These are phyloP conservation scores for Juglanconis juglandina DNA, from an alignment of 2,329 filamentous ascomycete genomes.

Conservation along the genomic window DNA sequence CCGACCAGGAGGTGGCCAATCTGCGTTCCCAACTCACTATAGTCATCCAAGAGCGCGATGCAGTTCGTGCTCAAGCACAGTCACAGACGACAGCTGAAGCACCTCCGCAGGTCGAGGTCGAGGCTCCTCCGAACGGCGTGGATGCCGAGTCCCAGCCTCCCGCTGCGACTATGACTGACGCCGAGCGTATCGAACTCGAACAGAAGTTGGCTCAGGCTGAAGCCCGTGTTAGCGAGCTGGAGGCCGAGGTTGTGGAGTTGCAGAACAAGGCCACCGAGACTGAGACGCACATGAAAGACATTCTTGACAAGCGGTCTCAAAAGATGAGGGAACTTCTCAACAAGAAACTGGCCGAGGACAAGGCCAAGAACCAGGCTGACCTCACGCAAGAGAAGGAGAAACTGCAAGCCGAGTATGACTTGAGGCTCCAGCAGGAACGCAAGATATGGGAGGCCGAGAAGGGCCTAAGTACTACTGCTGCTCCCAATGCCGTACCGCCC, in stretches of 20 bases:
- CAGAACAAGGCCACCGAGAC: slow-evolving; percentile 62
- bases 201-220: slow-evolving; percentile 59
- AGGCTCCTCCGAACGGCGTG: slow-evolving; percentile 27
- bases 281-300: slow-evolving; percentile 58
- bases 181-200: slow-evolving; percentile 60
- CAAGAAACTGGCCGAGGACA: slow-evolving; percentile 67
- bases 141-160: slow-evolving; percentile 20
- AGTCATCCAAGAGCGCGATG: slow-evolving; percentile 62
- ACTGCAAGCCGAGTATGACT: slow-evolving; percentile 40
- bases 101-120: slow-evolving; percentile 20
- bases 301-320: slow-evolving; percentile 63
- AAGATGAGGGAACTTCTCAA: slow-evolving; percentile 67
- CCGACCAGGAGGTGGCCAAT: slow-evolving; percentile 60
- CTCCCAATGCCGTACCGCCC: slow-evolving; percentile 20
- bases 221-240: slow-evolving; percentile 60
- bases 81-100: slow-evolving; percentile 21
- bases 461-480: slow-evolving; percentile 12
- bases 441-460: slow-evolving; percentile 59
- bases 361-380: slow-evolving; percentile 48
- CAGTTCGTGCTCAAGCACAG: slow-evolving; percentile 45
- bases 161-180: slow-evolving; percentile 44
- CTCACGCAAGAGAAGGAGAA: slow-evolving; percentile 52
- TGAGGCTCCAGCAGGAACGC: slow-evolving; percentile 60
- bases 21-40: slow-evolving; percentile 58
- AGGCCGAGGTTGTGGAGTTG: slow-evolving; percentile 61